Base-by-base conservation (phyloP, 768 basidiomycete species). In the Termitomyces sp. region DNA sequence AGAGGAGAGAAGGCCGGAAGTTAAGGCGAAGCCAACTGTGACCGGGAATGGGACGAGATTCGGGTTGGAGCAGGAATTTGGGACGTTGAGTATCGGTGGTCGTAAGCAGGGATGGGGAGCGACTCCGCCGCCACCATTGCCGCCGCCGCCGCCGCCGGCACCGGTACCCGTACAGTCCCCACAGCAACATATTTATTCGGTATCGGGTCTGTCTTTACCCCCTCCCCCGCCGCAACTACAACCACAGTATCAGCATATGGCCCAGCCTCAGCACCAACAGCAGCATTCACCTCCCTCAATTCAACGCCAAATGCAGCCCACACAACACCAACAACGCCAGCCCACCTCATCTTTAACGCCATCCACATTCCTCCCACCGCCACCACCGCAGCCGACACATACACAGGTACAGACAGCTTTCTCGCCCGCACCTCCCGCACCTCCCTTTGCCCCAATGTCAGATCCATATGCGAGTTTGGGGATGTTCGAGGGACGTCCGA, bases 11-110 rank as follows among this genome's bases (percentile, higher is more conserved):
- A 74, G 77, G 7, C 78, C 79, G 6, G 78, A 79, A 1, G 72
- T 77, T 43, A 72, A 74, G 11, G 72, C 73, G 16, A 81, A 76
- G 61, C 85, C 84, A 8, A 78, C 80, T 11, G 48, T 14, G 14
- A 12, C 14, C 8, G 64, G 73, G 3, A 76, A 79, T 6, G 42
- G 27, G 42, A 32, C 16, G 43, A 34, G 12, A 12, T 32, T 9
- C 8, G 42, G 44, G 32, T 19, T 63, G 47, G 30, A 63, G 53
- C 42, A 59, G 40, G 17, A 56, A 3, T 45, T 63, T 35, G 43
- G 55, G 23, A 37, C 57, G n/a, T 48, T 66, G 59, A 50, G 53
- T 35, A 7, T 63, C 11, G 27, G 42, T 30, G 65, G 49, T 11
- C 66, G 59, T 40, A 27, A 62, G 42, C 45, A 63, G 32, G 62